A percentile compares a stretch with the other conserved stretches of the same genome.
Evolutionary conservation across 108 stramenopile genomes (phyloP).

Genomic region (Epipyxis sp.): DNA sequence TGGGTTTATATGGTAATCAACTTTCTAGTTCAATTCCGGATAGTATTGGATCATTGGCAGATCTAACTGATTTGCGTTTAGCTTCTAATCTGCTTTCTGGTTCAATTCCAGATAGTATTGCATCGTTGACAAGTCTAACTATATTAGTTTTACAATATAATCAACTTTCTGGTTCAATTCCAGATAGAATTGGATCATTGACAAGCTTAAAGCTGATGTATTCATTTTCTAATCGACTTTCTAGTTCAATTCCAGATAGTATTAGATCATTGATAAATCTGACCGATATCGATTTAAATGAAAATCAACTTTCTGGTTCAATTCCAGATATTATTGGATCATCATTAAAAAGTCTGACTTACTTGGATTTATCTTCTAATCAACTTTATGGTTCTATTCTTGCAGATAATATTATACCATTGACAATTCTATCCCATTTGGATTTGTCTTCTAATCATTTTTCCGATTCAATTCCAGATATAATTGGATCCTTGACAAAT

Average conservation of each 20-base stretch:
- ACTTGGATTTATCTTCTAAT: neutral
- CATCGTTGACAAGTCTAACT: too few relatives aligned
- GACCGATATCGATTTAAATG: neutral
- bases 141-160: conserved; percentile 2
- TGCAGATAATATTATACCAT: neutral
- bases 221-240: neutral
- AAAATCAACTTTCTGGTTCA: neutral
- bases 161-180: conserved; percentile 9
- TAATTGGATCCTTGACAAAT: neutral
- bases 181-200: neutral
- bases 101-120: neutral
- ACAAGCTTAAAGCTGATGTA: neutral
- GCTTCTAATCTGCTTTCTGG: neutral
- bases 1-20: neutral
- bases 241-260: neutral
- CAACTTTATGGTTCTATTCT: neutral
- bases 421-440: neutral
- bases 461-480: neutral
- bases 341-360: neutral
- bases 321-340: neutral
- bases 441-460: neutral
- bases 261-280: neutral
- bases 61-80: neutral
- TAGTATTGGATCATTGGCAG: neutral
- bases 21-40: neutral